Evolutionary conservation across 805 yeast genomes (phyloP).

Genomic region (Pichia sporocuriosa): DNA sequence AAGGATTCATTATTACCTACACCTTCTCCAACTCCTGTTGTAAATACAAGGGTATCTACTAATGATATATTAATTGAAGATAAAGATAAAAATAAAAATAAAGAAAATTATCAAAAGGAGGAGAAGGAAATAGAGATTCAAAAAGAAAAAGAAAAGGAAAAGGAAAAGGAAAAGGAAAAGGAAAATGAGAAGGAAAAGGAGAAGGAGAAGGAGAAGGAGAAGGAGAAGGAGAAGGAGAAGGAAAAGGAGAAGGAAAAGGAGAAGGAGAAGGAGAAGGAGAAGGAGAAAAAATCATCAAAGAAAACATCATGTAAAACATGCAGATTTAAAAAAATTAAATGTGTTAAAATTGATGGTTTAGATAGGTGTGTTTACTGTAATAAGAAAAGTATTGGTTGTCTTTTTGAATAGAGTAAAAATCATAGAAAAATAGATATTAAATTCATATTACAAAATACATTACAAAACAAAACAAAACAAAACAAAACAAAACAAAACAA

Average conservation of each 20-base stretch:
- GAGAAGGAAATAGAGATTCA: background rate
- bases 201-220: too few species aligned
- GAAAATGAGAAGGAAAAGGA: too few species aligned
- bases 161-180: too few species aligned
- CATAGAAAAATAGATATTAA: too few species aligned
- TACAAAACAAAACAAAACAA: too few species aligned
- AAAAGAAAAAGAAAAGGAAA: background rate
- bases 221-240: too few species aligned
- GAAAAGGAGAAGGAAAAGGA: too few species aligned
- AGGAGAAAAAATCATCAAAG: conserved; percentile 20
- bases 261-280: too few species aligned
- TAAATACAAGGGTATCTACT: background rate
- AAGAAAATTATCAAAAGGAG: too few species aligned
- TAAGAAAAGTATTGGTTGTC: conserved; percentile 25
- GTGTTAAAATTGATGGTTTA: conserved; percentile 25
- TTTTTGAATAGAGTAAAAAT: conserved; percentile 39
- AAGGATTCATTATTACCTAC: conserved; percentile 4
- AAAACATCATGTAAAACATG: conserved; percentile 31
- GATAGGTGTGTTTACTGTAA: conserved; percentile 25
- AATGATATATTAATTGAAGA: background rate
- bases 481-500: too few species aligned
- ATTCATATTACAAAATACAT: too few species aligned
- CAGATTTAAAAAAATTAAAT: conserved; percentile 30
- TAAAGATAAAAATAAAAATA: too few species aligned
- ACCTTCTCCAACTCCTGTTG: conserved; percentile 10